These are phyloP conservation scores for Dissophora globulifera DNA, from an alignment of 192 early-diverging fungal genomes.

Conservation along the genomic window DNA sequence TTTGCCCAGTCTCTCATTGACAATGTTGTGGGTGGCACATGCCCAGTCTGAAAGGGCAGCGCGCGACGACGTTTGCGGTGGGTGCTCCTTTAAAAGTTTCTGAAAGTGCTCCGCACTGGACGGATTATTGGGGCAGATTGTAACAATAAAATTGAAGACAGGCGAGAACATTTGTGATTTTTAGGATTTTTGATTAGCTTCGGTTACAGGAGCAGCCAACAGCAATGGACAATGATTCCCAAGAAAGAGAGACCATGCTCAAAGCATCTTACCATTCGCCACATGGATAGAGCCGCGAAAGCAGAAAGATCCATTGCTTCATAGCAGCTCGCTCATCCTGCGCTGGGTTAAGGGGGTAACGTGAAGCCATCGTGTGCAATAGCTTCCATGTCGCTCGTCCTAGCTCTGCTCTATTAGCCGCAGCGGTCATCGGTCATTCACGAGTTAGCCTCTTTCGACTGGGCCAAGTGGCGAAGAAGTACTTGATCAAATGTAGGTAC, in stretches of 20 bases:
- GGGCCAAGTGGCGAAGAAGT: no score
- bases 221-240: no score
- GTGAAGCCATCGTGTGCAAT: slow-evolving; percentile 90
- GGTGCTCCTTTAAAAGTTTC: slow-evolving; percentile 75
- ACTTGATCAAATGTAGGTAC: no score
- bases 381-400: slow-evolving; percentile 91
- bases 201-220: no score
- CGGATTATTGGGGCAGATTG: no score
- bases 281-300: slow-evolving; percentile 93
- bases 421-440: no score
- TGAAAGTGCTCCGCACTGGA: slow-evolving; percentile 90
- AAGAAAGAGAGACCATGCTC: neutral
- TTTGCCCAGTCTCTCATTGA: slow-evolving; percentile 88
- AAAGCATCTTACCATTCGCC: slow-evolving; percentile 85
- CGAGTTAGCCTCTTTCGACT: no score
- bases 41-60: slow-evolving; percentile 83
- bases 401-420: slow-evolving; percentile 91
- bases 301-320: slow-evolving; percentile 81
- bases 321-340: slow-evolving; percentile 79
- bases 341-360: slow-evolving; percentile 86
- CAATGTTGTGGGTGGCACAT: slow-evolving; percentile 91
- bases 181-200: no score
- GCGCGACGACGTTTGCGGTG: slow-evolving; percentile 81
- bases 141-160: no score
- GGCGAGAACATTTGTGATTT: no score